Percentiles rank a stretch among this genome's conserved stretches.
phyloP scores from a whole-genome alignment of 352 stramenopile species.

The Pythium biforme region DNA sequence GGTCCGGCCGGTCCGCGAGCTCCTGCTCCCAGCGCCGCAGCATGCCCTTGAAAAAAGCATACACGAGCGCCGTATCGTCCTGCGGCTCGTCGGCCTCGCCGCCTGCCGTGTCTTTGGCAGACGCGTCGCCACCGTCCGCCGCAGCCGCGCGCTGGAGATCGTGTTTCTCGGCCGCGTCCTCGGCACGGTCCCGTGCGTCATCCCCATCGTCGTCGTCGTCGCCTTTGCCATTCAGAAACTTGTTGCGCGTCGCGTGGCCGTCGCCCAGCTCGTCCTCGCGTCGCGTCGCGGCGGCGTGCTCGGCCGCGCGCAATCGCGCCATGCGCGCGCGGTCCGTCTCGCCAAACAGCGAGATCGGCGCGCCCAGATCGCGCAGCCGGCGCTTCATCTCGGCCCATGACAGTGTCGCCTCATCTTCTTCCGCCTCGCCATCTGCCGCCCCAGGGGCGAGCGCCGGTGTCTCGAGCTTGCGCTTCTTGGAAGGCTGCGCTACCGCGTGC shows the following conservation, averaged over 20 bases:
- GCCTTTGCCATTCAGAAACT: constrained; percentile 60
- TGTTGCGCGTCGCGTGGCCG: constrained; percentile 77
- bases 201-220: constrained; percentile 39
- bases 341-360: constrained; percentile 89
- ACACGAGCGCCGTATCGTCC: constrained; percentile 61
- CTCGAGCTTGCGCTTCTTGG: constrained; percentile 54
- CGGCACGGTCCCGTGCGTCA: constrained; percentile 23
- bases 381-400: constrained; percentile 76
- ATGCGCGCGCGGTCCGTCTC: constrained; percentile 67
- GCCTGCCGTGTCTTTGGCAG: constrained; percentile 20
- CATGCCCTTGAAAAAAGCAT: constrained; percentile 94
- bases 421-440: not conserved
- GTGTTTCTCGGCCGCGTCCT: not conserved
- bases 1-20: constrained; percentile 79
- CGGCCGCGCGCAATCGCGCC: constrained; percentile 55
- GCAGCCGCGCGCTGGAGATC: constrained; percentile 20
- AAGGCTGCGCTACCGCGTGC: not conserved
- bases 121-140: constrained; percentile 8
- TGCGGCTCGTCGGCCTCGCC: constrained; percentile 27
- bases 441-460: not conserved
- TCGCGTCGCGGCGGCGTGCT: constrained; percentile 62
- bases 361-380: constrained; percentile 71
- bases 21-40: constrained; percentile 94
- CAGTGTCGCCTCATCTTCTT: constrained; percentile 34
- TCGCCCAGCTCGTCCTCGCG: constrained; percentile 70